Evolutionary conservation across 345 rosid species (phyloP), one percentile per base, ranked within the genome.

Genomic region (Geranium rotundifolium): DNA sequence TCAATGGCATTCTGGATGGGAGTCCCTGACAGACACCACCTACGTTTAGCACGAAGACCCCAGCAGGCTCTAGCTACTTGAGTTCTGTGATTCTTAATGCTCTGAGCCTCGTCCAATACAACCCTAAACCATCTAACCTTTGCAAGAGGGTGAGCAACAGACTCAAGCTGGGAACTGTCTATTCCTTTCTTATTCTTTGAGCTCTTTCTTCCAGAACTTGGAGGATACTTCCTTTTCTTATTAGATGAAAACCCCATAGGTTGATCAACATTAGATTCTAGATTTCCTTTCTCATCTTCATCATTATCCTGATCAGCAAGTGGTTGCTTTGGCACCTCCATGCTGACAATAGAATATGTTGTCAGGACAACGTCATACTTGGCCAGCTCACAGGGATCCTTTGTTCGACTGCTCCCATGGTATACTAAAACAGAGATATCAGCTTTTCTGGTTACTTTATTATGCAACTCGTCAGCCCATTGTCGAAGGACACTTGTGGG

Each of bases 21-120:
- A 65, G 99, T 93, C 61, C 99, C 99, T 2, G 99, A 93, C 75
- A 93, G 85, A 78, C 99, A 93, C 99, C 99, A 93, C 69, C 99
- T 79, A 19, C 95, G 91, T 73, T 93, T 93, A 34, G 99, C 96
- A 20, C 99, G 96, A 73, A 92, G 98, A 29, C 93, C 95, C 96
- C 96, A 92, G 67, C 99, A 93, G 52, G 99, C 97, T 69, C 97
- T 86, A 54, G 99, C 99, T 63, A 84, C 96, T 72, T 87, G 99
- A 68, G 99, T 93, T 77, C 81, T 88, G 80, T 83, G 82, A 79
- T 93, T 89, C 81, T 93, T 93, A 65, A 93, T 93, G 75, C 97
- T 87, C 75, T 93, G 99, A 20, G 99, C 99, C 80, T 93, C 99
- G 68, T 93, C 99, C 65, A 93, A 73, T 59, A 93, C 95, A 66